These are phyloP conservation scores for Aquanectria penicillioides DNA, from an alignment of 2,329 filamentous ascomycete species.

Conservation along the genomic window DNA sequence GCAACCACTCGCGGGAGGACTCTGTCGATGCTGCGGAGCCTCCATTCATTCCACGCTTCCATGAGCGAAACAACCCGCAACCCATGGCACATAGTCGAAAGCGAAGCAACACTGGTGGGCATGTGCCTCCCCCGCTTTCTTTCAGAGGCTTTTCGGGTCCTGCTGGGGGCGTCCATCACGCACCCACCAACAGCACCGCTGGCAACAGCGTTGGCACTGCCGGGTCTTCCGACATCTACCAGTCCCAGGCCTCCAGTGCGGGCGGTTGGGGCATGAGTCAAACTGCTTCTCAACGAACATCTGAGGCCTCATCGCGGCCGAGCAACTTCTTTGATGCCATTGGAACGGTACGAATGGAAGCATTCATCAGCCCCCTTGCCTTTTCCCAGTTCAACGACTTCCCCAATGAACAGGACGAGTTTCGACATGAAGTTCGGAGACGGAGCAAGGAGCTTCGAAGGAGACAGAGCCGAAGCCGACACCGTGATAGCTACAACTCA, in stretches of 20 bases:
- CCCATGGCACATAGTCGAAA: slow-evolving; percentile 76
- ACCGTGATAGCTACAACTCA: slow-evolving; percentile 62
- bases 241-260: slow-evolving; percentile 61
- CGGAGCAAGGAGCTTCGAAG: slow-evolving; percentile 66
- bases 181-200: slow-evolving; percentile 66
- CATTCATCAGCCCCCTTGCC: slow-evolving; percentile 80
- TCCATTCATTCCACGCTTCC: slow-evolving; percentile 76
- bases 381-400: slow-evolving; percentile 58
- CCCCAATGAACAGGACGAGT: slow-evolving; percentile 61
- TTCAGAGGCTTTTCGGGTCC: slow-evolving; percentile 82
- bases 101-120: slow-evolving; percentile 87
- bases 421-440: slow-evolving; percentile 57
- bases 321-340: slow-evolving; percentile 85
- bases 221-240: slow-evolving; percentile 69
- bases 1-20: slow-evolving; percentile 55
- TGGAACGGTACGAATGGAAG: slow-evolving; percentile 95
- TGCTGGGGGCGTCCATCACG: slow-evolving; percentile 52
- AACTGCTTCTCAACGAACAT: slow-evolving; percentile 60
- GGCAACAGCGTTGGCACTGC: slow-evolving; percentile 67
- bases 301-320: slow-evolving; percentile 63
- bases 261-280: slow-evolving; percentile 58
- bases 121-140: slow-evolving; percentile 73
- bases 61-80: slow-evolving; percentile 59
- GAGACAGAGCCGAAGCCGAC: slow-evolving; percentile 62
- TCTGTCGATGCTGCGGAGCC: slow-evolving; percentile 74